phyloP scores from a whole-genome alignment of 2,329 filamentous ascomycete species.

The Taxawa tesnikishii region DNA sequence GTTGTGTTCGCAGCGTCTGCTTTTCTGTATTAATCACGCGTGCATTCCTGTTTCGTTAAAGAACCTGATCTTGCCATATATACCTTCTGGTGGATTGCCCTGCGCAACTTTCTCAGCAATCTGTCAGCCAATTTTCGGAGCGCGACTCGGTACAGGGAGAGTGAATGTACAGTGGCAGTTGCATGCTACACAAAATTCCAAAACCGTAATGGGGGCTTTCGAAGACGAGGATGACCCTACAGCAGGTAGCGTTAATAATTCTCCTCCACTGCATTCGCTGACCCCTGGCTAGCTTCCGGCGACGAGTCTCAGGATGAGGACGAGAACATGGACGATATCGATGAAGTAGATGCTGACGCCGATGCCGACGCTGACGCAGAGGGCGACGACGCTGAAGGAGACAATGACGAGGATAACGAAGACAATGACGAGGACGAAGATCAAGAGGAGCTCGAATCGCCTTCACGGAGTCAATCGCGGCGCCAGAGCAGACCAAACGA shows the following conservation, averaged over 20 bases:
- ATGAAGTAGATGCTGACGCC: constrained; percentile 17
- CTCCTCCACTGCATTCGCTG: too few relatives aligned
- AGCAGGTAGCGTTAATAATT: constrained; percentile 11
- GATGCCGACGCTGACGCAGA: constrained; percentile 19
- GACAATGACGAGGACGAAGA: constrained; percentile 26
- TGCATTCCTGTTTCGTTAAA: too few relatives aligned
- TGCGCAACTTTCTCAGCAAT: too few relatives aligned
- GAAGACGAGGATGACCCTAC: constrained; percentile 31
- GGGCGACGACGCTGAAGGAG: constrained; percentile 17
- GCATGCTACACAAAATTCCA: too few relatives aligned
- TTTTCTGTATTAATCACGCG: too few relatives aligned
- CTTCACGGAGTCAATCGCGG: constrained; percentile 23
- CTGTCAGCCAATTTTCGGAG: too few relatives aligned
- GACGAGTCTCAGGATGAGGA: constrained; percentile 30
- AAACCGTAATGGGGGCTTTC: constrained; percentile 31
- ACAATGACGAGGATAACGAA: constrained; percentile 24
- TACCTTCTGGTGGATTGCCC: too few relatives aligned
- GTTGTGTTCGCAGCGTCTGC: too few relatives aligned
- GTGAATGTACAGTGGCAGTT: too few relatives aligned
- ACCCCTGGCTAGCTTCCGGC: constrained; percentile 19
- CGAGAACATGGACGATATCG: constrained; percentile 28
- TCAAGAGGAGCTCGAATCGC: constrained; percentile 32
- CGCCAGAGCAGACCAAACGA: constrained; percentile 14
- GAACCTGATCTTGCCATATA: too few relatives aligned
- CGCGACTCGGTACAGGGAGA: too few relatives aligned